These are phyloP conservation scores for Rosa chinensis DNA, from an alignment of 306 rosid genomes.

Conservation along the genomic window DNA sequence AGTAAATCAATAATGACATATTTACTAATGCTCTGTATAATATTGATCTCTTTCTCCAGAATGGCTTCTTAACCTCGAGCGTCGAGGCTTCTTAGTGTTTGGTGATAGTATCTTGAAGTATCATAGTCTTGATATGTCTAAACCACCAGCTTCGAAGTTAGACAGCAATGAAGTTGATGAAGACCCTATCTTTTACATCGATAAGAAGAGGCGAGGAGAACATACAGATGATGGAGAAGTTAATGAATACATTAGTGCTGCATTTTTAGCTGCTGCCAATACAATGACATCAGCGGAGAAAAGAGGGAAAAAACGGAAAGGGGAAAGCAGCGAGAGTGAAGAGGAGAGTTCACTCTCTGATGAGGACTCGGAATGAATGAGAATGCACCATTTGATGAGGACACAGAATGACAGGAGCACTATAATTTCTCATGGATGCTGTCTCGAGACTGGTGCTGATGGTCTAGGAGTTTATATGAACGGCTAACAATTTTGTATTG, in stretches of 20 bases:
- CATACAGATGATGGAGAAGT: constrained; percentile 29
- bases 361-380: constrained; percentile 45
- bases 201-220: constrained; percentile 44
- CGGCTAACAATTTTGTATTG: neutral
- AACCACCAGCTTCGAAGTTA: constrained; percentile 30
- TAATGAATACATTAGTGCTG: constrained; percentile 43
- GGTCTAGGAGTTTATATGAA: neutral
- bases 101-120: constrained; percentile 43
- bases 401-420: constrained; percentile 26
- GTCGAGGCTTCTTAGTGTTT: constrained; percentile 57
- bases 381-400: constrained; percentile 52
- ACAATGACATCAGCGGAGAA: constrained; percentile 40
- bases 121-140: constrained; percentile 35
- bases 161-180: constrained; percentile 42
- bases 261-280: constrained; percentile 54
- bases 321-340: constrained; percentile 26
- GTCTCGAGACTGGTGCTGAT: neutral
- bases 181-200: constrained; percentile 53
- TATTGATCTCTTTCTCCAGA: constrained; percentile 39
- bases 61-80: constrained; percentile 69
- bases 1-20: neutral
- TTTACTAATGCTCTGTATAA: neutral
- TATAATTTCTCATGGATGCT: neutral
- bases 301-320: constrained; percentile 50
- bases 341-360: constrained; percentile 58